A percentile compares a stretch with the other conserved stretches of the same genome.
Conservation (phyloP, 192 early-diverging fungal species). For the Lunasporangiospora selenospora region DNA sequence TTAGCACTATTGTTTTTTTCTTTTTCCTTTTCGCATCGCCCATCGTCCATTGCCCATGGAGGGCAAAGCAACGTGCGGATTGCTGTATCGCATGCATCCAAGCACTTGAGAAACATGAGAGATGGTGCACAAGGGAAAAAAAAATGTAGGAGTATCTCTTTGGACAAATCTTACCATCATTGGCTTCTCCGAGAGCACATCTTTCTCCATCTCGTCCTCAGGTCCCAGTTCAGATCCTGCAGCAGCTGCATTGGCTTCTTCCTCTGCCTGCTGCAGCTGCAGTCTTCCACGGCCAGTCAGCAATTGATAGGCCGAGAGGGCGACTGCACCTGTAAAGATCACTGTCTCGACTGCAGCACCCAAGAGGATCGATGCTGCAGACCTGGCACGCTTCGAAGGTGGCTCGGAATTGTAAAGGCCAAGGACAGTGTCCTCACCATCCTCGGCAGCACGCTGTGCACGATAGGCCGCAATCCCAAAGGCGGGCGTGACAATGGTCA, state of each 20-base stretch:
- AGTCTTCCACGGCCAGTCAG: slow-evolving; percentile 36
- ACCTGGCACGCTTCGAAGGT: slow-evolving; percentile 33
- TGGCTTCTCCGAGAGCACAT: not conserved
- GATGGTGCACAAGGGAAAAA: too few species aligned
- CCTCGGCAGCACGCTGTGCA: slow-evolving; percentile 7
- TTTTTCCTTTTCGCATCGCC: too few species aligned
- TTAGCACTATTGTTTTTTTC: too few species aligned
- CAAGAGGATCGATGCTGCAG: slow-evolving; percentile 31
- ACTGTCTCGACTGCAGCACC: slow-evolving; percentile 47
- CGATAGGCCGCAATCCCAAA: slow-evolving; percentile 26
- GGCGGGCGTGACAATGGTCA: slow-evolving; percentile 28
- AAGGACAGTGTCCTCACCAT: not conserved
- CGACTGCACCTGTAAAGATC: slow-evolving; percentile 50
- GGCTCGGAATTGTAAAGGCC: slow-evolving; percentile 23
- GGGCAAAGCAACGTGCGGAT: too few species aligned
- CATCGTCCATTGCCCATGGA: too few species aligned
- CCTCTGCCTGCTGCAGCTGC: not conserved
- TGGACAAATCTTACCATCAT: slow-evolving; percentile 24
- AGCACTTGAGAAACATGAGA: too few species aligned
- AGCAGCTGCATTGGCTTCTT: too few species aligned
- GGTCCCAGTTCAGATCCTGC: too few species aligned
- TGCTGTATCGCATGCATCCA: too few species aligned
- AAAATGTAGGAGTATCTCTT: too few species aligned
- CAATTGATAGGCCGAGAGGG: slow-evolving; percentile 44
- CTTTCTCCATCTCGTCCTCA: not conserved